A percentile compares a stretch with the other conserved stretches of the same genome.
phyloP scores from a whole-genome alignment of 2,329 filamentous ascomycete species.

The Botrytis fragariae region DNA sequence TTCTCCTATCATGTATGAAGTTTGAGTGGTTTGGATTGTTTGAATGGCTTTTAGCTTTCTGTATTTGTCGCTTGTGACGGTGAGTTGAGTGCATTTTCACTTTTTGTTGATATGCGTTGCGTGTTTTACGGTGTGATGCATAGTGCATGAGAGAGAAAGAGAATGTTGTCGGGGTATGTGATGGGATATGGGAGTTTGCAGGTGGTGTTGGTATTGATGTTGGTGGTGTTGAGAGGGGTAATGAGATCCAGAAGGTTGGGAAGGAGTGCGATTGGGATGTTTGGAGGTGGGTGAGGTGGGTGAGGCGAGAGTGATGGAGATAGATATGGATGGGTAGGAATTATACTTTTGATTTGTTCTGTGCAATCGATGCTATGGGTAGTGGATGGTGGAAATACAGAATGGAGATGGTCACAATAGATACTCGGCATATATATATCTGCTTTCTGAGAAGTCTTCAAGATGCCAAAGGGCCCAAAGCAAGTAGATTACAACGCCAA shows the following conservation, averaged over 20 bases:
- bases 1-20: no score
- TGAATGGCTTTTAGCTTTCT: no score
- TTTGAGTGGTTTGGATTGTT: no score
- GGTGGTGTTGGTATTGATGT: neutral
- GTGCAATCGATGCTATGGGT: neutral
- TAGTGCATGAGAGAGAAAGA: neutral
- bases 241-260: neutral
- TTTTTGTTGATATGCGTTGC: no score
- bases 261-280: neutral
- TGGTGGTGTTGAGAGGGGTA: neutral
- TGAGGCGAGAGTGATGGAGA: no score
- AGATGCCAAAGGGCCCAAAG: no score
- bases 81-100: no score
- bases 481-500: no score
- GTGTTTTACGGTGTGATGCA: no score
- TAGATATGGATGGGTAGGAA: neutral
- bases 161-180: neutral
- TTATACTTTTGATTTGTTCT: neutral
- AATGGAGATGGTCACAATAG: neutral
- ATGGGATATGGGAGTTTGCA: neutral
- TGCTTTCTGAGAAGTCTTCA: no score
- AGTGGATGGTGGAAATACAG: neutral
- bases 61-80: no score
- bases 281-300: neutral
- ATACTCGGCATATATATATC: neutral